These are phyloP conservation scores for Solanum pinnatisectum DNA, from an alignment of 257 asterid genomes.

Conservation along the genomic window DNA sequence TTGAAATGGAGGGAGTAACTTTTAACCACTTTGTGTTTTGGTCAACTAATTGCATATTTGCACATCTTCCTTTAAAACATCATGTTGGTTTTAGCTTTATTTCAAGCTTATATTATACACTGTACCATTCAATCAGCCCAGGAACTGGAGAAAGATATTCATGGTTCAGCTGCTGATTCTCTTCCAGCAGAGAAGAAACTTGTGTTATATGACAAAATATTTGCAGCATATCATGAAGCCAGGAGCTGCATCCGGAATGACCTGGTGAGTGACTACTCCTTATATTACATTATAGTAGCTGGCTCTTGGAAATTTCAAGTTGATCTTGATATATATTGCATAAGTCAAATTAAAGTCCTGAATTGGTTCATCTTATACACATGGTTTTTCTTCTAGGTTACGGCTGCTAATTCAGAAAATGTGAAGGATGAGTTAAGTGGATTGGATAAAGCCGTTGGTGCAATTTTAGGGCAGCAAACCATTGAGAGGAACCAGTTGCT, in stretches of 20 bases:
- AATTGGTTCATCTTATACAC: not conserved
- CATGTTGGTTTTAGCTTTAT: not conserved
- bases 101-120: slow-evolving; percentile 14
- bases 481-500: slow-evolving; percentile 87
- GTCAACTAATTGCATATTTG: not conserved
- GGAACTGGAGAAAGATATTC: slow-evolving; percentile 85
- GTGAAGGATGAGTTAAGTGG: slow-evolving; percentile 91
- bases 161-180: slow-evolving; percentile 72
- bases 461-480: slow-evolving; percentile 81
- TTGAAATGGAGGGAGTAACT: not conserved
- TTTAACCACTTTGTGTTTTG: not conserved
- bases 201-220: slow-evolving; percentile 73
- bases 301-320: not conserved
- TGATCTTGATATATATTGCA: not conserved
- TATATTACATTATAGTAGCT: not conserved
- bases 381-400: slow-evolving; percentile 43
- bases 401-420: slow-evolving; percentile 78
- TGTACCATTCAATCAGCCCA: slow-evolving; percentile 57
- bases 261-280: slow-evolving; percentile 42
- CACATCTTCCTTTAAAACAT: not conserved
- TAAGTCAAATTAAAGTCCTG: not conserved
- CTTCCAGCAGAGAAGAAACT: slow-evolving; percentile 71
- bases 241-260: slow-evolving; percentile 79
- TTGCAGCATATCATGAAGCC: slow-evolving; percentile 89
- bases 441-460: slow-evolving; percentile 92